Conservation (phyloP, 2,329 filamentous ascomycete species). For the Raffaelea deltoideospora region DNA sequence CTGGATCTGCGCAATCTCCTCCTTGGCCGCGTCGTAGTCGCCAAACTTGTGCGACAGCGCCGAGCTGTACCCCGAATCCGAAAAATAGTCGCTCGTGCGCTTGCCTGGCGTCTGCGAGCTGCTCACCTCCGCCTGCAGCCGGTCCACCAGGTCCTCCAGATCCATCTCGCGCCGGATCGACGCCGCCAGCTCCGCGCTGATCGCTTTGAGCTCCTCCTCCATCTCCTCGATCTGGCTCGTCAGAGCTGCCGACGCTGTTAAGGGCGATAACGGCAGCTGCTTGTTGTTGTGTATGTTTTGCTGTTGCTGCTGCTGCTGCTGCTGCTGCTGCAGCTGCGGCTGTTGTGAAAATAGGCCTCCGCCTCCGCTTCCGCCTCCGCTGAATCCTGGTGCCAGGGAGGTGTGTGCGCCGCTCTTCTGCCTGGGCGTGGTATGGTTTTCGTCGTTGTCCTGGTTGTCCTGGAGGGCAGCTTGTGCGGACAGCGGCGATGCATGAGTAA, state of each 20-base stretch:
- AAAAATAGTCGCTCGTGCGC: constrained; percentile 94
- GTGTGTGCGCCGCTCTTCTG: neutral
- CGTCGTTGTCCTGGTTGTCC: constrained; percentile 13
- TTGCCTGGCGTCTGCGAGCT: constrained; percentile 43
- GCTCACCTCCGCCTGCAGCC: constrained; percentile 62
- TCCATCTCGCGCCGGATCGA: constrained; percentile 96
- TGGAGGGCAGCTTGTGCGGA: constrained; percentile 19
- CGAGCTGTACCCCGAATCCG: constrained; percentile 83
- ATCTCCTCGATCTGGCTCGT: constrained; percentile 60
- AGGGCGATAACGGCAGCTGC: constrained; percentile 6
- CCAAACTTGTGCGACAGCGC: constrained; percentile 38
- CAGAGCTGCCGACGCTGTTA: constrained; percentile 9
- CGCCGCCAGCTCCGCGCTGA: constrained; percentile 79
- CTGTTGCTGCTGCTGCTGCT: neutral
- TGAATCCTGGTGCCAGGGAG: neutral
- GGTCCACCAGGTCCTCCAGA: constrained; percentile 82
- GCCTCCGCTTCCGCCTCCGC: neutral
- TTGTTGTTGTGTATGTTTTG: constrained; percentile 9
- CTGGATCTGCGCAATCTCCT: constrained; percentile 70
- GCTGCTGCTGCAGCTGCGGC: neutral
- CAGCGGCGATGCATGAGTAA: constrained; percentile 25
- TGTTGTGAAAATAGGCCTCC: neutral
- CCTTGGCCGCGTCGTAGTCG: constrained; percentile 44
- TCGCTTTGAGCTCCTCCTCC: constrained; percentile 85
- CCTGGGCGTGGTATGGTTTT: no score